Evolutionary conservation across 352 stramenopile species (phyloP).

Genomic region (Pythium plurisporium): DNA sequence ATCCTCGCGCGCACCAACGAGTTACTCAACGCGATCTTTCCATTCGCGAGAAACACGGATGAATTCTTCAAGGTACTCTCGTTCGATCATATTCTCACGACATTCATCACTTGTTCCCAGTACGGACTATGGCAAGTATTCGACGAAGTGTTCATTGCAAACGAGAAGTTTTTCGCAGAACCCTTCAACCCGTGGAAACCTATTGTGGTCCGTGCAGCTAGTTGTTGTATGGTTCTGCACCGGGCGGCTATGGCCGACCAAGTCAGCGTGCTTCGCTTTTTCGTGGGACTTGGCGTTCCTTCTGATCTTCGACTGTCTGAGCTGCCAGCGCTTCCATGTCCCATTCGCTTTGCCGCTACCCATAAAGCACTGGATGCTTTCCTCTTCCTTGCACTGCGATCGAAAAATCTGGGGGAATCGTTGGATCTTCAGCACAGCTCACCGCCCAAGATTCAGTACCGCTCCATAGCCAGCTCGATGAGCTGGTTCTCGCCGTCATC

Average conservation of each 20-base stretch:
- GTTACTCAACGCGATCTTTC: conserved; percentile 30
- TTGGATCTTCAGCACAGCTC: not conserved
- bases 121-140: conserved; percentile 50
- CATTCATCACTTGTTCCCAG: conserved; percentile 44
- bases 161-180: conserved; percentile 31
- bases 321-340: conserved; percentile 20
- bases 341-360: conserved; percentile 49
- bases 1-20: conserved; percentile 16
- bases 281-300: conserved; percentile 41
- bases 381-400: conserved; percentile 32
- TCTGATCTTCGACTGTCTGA: conserved; percentile 31
- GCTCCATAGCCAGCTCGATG: conserved; percentile 22
- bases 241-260: conserved; percentile 46
- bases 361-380: conserved; percentile 41
- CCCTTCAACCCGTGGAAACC: conserved; percentile 44
- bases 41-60: conserved; percentile 25
- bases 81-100: conserved; percentile 39
- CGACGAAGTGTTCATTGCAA: conserved; percentile 32
- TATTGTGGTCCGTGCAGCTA: conserved; percentile 36
- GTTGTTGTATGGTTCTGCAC: conserved; percentile 42
- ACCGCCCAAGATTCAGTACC: conserved; percentile 13
- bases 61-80: conserved; percentile 36
- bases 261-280: conserved; percentile 34
- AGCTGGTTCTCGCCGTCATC: conserved; percentile 23
- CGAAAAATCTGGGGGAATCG: conserved; percentile 21